phyloP scores from a whole-genome alignment of 2,329 filamentous ascomycete species.

The Tolypocladium guangdongense region DNA sequence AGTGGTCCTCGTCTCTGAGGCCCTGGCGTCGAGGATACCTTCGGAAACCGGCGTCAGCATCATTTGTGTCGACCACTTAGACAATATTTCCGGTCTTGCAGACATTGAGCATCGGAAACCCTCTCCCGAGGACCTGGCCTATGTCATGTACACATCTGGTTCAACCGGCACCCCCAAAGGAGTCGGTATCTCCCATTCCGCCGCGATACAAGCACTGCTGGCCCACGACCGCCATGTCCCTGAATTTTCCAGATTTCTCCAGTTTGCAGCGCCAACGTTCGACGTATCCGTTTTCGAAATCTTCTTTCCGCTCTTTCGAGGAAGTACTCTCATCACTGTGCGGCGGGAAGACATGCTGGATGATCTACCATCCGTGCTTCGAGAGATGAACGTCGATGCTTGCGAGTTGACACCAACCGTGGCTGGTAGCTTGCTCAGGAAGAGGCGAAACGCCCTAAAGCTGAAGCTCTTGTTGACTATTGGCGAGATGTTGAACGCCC shows the following conservation, averaged over 20 bases:
- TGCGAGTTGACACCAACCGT: constrained; percentile 87
- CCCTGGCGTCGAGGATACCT: constrained; percentile 31
- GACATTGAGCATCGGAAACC: constrained; percentile 8
- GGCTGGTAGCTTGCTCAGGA: constrained; percentile 62
- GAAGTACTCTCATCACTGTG: constrained; percentile 62
- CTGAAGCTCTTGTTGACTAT: constrained; percentile 72
- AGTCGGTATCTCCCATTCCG: constrained; percentile 68
- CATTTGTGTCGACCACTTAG: constrained; percentile 20
- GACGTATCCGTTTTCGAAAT: constrained; percentile 94
- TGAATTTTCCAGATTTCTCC: constrained; percentile 66
- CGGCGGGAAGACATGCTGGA: constrained; percentile 60
- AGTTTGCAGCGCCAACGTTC: constrained; percentile 87
- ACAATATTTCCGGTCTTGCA: neutral
- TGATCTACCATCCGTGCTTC: constrained; percentile 60
- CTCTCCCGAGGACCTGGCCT: constrained; percentile 48
- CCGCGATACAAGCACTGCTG: constrained; percentile 71
- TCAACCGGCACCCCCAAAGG: constrained; percentile 86
- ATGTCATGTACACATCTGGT: constrained; percentile 89
- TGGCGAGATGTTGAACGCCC: constrained; percentile 79
- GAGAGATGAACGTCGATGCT: constrained; percentile 59
- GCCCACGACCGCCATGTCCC: constrained; percentile 75
- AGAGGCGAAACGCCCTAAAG: constrained; percentile 53
- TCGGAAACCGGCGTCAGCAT: constrained; percentile 18
- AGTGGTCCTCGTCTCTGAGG: constrained; percentile 53
- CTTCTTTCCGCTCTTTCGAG: constrained; percentile 74